Evolutionary conservation across 2,329 filamentous ascomycete species (phyloP), one percentile per base, ranked within the genome.

Genomic region (Trichophyton simii): DNA sequence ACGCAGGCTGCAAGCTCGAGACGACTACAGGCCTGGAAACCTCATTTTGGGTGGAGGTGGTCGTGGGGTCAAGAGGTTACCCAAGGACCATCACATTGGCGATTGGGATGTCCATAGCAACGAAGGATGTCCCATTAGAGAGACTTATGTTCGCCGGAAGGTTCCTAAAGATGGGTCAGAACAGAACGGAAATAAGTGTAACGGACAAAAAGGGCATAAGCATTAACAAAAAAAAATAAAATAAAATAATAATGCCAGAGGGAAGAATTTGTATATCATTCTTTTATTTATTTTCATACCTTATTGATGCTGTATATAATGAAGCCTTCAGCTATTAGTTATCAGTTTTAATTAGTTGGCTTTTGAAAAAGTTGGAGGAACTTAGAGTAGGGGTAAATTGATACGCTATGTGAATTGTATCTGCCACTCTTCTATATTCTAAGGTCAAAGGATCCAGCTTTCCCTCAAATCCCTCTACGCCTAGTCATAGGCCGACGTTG

Each of bases 31-130:
- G 0, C 89, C 89, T 0, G 89, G 89, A 0, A 94, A 94, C 64
- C 71, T 94, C 60, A 90, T 94, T 63, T 74, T 91, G 2, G 89
- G 89, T 0, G 89, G 89, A 0, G 89, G 89, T 15, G 89, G 89
- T 0, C 77, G 88, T 34, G 89, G 88, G 0, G 77, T 84, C 1
- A 78, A 82, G 28, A 75, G 67, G 7, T 88, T 88, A 0, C 84
- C 86, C 0, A 68, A 78, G 5, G 73, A 83, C 31, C 73, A 81
- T 62, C 87, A 87, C 0, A 89, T 85, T 59, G 89, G 88, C 0
- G 81, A 88, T 13, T 92, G 89, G 89, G 78, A 81, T 3, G 82
- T 86, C 60, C 77, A 85, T 1, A 78, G 77, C n/a, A 79, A 86
- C 28, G 76, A 82, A 50, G 87, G 86, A 0, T 84, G 90, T 71